These are phyloP conservation scores for Arabidopsis hybrid DNA, from an alignment of 441 rosid species.

Conservation along the genomic window DNA sequence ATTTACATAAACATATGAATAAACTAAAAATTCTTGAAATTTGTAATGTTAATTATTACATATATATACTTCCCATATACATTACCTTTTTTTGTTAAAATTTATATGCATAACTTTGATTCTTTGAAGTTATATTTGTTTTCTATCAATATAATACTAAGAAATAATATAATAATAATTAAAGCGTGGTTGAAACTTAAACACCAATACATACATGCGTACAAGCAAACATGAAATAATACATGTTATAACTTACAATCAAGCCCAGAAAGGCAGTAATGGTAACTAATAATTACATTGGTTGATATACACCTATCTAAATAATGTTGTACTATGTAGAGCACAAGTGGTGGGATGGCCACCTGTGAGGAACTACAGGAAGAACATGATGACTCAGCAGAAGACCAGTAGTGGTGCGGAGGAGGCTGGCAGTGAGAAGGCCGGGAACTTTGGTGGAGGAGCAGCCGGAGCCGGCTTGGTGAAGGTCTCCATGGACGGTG, in stretches of 20 bases:
- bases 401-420: conserved; percentile 54
- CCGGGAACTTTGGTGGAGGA: conserved; percentile 35
- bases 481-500: conserved; percentile 96
- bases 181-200: conserved; percentile 27
- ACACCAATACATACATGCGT: conserved; percentile 30
- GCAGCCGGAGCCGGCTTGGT: conserved; percentile 77
- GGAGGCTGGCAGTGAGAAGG: conserved; percentile 48
- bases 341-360: conserved; percentile 99
- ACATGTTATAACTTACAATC: background rate
- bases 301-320: background rate
- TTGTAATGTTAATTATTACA: background rate
- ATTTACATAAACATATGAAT: conserved; percentile 13
- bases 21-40: conserved; percentile 2
- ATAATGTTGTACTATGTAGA: conserved; percentile 49
- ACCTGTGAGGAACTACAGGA: conserved; percentile 90
- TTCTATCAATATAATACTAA: conserved; percentile 5
- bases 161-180: background rate
- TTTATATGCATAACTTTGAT: background rate
- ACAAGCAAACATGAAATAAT: conserved; percentile 37
- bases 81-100: background rate
- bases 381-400: conserved; percentile 78
- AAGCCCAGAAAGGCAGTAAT: conserved; percentile 2
- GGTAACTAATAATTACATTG: conserved; percentile 24
- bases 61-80: background rate
- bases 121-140: conserved; percentile 12